Evolutionary conservation across 768 basidiomycete genomes (phyloP), one percentile per base, ranked within the genome.

Genomic region (Omphalotus guepiniiformis): DNA sequence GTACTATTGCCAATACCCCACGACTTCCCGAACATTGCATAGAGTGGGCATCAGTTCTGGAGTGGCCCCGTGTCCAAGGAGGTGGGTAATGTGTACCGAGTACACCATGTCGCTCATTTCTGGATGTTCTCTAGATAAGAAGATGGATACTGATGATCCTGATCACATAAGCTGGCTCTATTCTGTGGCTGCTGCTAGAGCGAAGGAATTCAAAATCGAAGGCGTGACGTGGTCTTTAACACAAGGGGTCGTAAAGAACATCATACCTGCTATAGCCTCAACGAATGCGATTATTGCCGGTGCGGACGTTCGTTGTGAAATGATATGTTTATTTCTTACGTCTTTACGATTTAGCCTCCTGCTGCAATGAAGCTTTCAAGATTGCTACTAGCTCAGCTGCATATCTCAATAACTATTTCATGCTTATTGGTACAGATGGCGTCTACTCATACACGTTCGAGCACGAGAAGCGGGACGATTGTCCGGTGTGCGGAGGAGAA

Each of bases 361-460:
- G 95, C 69, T 98, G 95, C 61, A 98, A 96, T 58, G 96, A 99
- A 67, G 96, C 96, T 13, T 95, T 99, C 75, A 99, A 99, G 69
- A 92, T 99, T 50, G 94, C 92, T 19, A 98, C 96, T 0, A 90
- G 84, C 53, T 91, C 90, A 19, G 95, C 94, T 0, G 91, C 93
- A 4, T 95, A 84, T 62, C 74, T 99, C 46, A 89, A 95, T 67
- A 97, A 97, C 63, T 99, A 98, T 63, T 96, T 98, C 67, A 93
- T 97, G 93, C 78, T 98, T 48, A 93, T 94, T 51, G 96, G 96
- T 27, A 97, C 93, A 7, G 93, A 97, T 43, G 88, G 92, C 19
- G 80, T 98, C 8, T 99, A 99, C 67, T 93, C 95, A 2, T 94
- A 89, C 68, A 98, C 96, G 0, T 99, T 98, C 61, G 84, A 96